These are phyloP conservation scores for Gossypium davidsonii DNA, from an alignment of 441 rosid genomes.

Conservation along the genomic window DNA sequence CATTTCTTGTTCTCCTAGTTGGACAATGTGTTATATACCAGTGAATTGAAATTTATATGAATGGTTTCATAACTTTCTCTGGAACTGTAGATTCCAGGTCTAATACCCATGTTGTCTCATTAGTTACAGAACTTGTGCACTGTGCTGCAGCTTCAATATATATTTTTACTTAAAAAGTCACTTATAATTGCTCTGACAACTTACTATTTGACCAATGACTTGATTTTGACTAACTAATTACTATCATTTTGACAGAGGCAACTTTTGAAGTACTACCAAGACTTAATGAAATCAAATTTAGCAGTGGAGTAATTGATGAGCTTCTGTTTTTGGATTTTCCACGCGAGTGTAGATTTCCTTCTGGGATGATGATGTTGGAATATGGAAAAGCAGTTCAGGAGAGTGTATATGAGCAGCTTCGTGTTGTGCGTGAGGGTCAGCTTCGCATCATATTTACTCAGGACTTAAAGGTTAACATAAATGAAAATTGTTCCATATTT, in stretches of 20 bases:
- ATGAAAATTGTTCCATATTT: constrained; percentile 15
- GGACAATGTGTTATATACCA: background rate
- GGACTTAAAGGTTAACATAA: constrained; percentile 65
- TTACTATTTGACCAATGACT: background rate
- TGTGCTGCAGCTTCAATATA: background rate
- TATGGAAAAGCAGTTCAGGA: constrained; percentile 93
- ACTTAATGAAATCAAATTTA: constrained; percentile 91
- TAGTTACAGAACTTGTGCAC: background rate
- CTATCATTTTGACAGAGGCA: constrained; percentile 56
- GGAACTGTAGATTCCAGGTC: background rate
- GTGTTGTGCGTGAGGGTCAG: constrained; percentile 96
- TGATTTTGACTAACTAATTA: background rate
- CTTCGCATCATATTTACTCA: constrained; percentile 85
- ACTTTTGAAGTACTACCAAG: constrained; percentile 94
- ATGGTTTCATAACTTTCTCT: background rate
- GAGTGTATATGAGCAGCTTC: constrained; percentile 94
- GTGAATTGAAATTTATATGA: background rate
- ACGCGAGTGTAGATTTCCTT: constrained; percentile 62
- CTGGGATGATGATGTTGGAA: constrained; percentile 82
- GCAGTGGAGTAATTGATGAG: constrained; percentile 94
- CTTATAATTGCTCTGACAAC: background rate
- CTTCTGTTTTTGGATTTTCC: constrained; percentile 89
- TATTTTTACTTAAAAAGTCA: background rate
- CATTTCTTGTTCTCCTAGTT: background rate
- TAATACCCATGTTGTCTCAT: background rate